Conservation (phyloP, 495 filamentous ascomycete species). For the Venustampulla echinocandica region DNA sequence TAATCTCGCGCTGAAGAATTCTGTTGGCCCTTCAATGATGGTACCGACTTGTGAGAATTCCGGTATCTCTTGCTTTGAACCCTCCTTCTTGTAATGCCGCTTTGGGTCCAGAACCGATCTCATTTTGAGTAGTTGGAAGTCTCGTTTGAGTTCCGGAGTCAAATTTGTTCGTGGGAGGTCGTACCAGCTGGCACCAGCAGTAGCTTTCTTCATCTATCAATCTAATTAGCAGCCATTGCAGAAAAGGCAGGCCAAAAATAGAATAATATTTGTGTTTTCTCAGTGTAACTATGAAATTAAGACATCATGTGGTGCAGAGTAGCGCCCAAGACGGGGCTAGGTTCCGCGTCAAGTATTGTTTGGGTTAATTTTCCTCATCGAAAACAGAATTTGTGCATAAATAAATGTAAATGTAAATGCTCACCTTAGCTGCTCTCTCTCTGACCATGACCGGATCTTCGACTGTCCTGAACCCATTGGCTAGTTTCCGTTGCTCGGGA, state of each 20-base stretch:
- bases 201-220: slow-evolving; percentile 33
- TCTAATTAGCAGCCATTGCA: slow-evolving; percentile 20
- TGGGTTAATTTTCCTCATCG: slow-evolving; percentile 64
- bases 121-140: slow-evolving; percentile 81
- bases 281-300: slow-evolving; percentile 99
- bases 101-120: slow-evolving; percentile 83
- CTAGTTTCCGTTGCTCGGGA: slow-evolving; percentile 31
- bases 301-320: slow-evolving; percentile 53
- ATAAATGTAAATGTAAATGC: slow-evolving; percentile 16
- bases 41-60: slow-evolving; percentile 84
- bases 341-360: slow-evolving; percentile 55
- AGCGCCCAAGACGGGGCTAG: slow-evolving; percentile 67
- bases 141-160: slow-evolving; percentile 76
- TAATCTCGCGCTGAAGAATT: slow-evolving; percentile 71
- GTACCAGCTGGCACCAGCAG: slow-evolving; percentile 63
- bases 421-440: slow-evolving; percentile 37
- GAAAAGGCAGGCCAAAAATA: slow-evolving; percentile 18
- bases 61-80: slow-evolving; percentile 53
- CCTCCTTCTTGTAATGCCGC: slow-evolving; percentile 80
- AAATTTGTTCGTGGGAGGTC: slow-evolving; percentile 74
- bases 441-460: slow-evolving; percentile 35
- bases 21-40: slow-evolving; percentile 80
- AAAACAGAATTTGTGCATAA: slow-evolving; percentile 22
- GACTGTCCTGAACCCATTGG: slow-evolving; percentile 35
- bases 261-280: slow-evolving; percentile 29